Evolutionary conservation across 2,329 filamentous ascomycete species (phyloP).

Genomic region (Nemania sp.): DNA sequence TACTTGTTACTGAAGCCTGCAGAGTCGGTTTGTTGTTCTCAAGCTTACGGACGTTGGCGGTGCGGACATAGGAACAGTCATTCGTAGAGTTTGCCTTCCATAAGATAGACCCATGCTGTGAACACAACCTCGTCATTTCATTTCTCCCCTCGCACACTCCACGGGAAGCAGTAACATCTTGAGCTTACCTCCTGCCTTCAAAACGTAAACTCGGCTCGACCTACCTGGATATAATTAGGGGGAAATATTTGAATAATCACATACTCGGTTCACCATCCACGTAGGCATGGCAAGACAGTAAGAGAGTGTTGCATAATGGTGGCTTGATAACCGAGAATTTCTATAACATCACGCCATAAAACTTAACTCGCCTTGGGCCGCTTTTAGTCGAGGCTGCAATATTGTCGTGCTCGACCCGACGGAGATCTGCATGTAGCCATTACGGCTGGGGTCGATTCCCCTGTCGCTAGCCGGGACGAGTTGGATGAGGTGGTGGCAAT

Average conservation of each 20-base stretch:
- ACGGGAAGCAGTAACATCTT: not conserved
- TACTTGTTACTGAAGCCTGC: not conserved
- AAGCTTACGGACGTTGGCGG: not conserved
- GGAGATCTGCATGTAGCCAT: slow-evolving; percentile 35
- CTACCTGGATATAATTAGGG: not conserved
- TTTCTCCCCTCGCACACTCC: not conserved
- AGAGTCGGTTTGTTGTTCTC: slow-evolving; percentile 5
- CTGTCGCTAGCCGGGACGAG: slow-evolving; percentile 7
- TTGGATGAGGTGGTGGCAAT: slow-evolving; percentile 7
- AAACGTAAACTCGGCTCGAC: not conserved
- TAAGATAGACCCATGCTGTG: not conserved
- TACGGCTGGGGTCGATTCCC: slow-evolving; percentile 15
- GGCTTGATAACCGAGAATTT: slow-evolving; percentile 12
- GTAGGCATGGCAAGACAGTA: slow-evolving; percentile 6
- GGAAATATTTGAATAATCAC: not conserved
- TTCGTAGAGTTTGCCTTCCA: not conserved
- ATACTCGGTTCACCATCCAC: not conserved
- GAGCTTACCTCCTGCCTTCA: not conserved
- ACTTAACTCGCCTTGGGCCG: slow-evolving; percentile 26
- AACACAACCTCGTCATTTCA: not conserved
- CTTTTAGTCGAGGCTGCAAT: slow-evolving; percentile 16
- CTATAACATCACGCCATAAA: slow-evolving; percentile 13
- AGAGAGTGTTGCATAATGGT: slow-evolving; percentile 21
- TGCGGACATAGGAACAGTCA: not conserved
- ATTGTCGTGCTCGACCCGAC: slow-evolving; percentile 29